A percentile compares a stretch with the other conserved stretches of the same genome.
Conservation (phyloP, 768 basidiomycete genomes). For the Boletus bicolor region DNA sequence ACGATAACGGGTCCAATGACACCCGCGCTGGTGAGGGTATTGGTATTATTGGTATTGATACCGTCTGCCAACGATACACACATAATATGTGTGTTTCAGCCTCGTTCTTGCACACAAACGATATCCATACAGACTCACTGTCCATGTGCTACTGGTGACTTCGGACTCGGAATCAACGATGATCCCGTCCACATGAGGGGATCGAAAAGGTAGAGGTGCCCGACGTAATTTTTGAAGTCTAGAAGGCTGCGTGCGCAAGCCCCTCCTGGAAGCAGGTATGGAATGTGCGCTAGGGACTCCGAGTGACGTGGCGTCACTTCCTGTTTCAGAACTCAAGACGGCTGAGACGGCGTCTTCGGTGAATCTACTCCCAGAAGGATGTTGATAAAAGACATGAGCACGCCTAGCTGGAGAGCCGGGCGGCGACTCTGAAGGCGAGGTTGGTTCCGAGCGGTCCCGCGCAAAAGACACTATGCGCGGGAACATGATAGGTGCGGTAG, state of each 20-base stretch:
- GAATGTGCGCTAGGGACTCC: slow-evolving; percentile 1
- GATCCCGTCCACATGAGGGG: background rate
- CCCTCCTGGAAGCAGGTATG: background rate
- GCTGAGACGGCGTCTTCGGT: slow-evolving; percentile 25
- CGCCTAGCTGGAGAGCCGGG: slow-evolving; percentile 14
- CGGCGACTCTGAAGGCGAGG: slow-evolving; percentile 13
- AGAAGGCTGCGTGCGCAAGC: slow-evolving; percentile 1
- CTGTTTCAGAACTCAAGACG: slow-evolving; percentile 26
- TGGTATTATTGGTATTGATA: background rate
- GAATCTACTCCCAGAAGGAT: slow-evolving; percentile 29
- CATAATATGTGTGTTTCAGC: background rate
- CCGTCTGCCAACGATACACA: slow-evolving; percentile 5
- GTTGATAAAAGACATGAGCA: slow-evolving; percentile 8
- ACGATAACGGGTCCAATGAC: slow-evolving; percentile 17
- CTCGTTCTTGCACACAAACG: background rate
- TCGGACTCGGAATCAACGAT: slow-evolving; percentile 7
- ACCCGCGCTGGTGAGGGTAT: background rate
- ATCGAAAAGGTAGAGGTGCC: background rate
- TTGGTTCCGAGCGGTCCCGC: slow-evolving; percentile 6
- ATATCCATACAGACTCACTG: slow-evolving; percentile 10
- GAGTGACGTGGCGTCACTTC: slow-evolving; percentile 16
- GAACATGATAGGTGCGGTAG: slow-evolving; percentile 20
- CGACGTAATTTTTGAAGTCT: slow-evolving; percentile 23
- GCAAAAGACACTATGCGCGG: background rate
- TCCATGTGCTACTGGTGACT: slow-evolving; percentile 6